phyloP scores from a whole-genome alignment of 2,329 filamentous ascomycete genomes.

The Neofusicoccum ribis region DNA sequence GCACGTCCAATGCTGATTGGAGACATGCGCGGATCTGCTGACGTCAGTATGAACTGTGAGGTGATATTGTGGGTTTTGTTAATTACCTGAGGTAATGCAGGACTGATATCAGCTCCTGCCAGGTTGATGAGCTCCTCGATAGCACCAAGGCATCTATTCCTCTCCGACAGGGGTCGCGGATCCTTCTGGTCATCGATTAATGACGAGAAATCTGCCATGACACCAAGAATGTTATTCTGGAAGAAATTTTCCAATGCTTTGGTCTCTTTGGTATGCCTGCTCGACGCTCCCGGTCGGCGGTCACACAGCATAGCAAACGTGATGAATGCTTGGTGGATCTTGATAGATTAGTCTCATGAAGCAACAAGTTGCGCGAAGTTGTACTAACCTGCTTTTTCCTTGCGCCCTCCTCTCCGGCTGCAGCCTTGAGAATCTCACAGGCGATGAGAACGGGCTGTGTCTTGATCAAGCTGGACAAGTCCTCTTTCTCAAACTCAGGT shows the following conservation, averaged over 20 bases:
- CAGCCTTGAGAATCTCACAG: constrained; percentile 78
- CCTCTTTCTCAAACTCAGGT: constrained; percentile 64
- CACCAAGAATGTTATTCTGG: constrained; percentile 78
- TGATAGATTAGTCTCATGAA: constrained; percentile 18
- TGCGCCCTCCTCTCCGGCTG: constrained; percentile 65
- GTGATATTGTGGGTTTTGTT: constrained; percentile 26
- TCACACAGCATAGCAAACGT: constrained; percentile 51
- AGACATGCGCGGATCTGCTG: constrained; percentile 84
- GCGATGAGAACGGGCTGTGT: constrained; percentile 74
- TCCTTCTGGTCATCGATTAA: constrained; percentile 68
- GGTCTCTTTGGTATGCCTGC: constrained; percentile 49
- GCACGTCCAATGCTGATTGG: constrained; percentile 75
- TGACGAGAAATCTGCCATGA: constrained; percentile 81
- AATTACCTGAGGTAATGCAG: constrained; percentile 78
- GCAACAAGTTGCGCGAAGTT: not conserved
- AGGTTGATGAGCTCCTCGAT: constrained; percentile 85
- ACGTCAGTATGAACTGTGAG: constrained; percentile 26
- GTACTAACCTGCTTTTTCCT: constrained; percentile 57
- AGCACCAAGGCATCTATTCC: constrained; percentile 74
- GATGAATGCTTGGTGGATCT: constrained; percentile 52
- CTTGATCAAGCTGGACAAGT: constrained; percentile 68
- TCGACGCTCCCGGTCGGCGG: constrained; percentile 43
- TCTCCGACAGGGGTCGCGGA: constrained; percentile 64
- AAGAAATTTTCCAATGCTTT: constrained; percentile 73
- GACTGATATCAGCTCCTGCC: constrained; percentile 70